phyloP scores from a whole-genome alignment of 257 asterid species.

The Ligustrum vulgare region DNA sequence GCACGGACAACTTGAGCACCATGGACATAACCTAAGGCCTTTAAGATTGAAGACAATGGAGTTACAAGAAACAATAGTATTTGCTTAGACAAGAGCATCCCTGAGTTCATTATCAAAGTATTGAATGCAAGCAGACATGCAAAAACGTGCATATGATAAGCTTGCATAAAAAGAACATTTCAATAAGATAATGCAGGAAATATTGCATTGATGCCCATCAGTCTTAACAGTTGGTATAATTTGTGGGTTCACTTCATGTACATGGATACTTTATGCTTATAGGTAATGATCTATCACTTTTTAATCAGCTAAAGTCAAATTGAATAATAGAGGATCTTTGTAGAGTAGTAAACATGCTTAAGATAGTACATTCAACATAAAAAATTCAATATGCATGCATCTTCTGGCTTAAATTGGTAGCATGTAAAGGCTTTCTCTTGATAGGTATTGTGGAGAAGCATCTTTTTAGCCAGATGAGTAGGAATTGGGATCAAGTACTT shows the following conservation, averaged over 20 bases:
- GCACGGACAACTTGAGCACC: conserved; percentile 91
- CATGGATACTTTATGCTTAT: background rate
- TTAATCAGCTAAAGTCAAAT: background rate
- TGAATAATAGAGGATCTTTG: background rate
- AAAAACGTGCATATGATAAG: background rate
- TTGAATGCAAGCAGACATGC: background rate
- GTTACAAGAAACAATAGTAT: background rate
- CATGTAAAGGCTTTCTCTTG: background rate
- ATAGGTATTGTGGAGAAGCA: background rate
- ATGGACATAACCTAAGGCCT: conserved; percentile 95
- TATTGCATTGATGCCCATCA: background rate
- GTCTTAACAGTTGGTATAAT: background rate
- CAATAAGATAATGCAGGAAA: background rate
- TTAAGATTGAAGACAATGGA: conserved; percentile 16
- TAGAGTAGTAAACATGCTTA: background rate
- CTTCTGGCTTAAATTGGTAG: no score
- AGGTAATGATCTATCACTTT: background rate
- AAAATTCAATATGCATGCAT: no score
- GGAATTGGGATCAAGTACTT: no score
- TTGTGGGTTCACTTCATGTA: background rate
- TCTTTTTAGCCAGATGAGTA: background rate
- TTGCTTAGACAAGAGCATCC: background rate
- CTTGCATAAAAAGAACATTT: background rate
- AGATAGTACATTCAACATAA: background rate
- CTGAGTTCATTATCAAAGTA: background rate